Conservation (phyloP, 2,329 filamentous ascomycete genomes). For the Aspergillus sp. region DNA sequence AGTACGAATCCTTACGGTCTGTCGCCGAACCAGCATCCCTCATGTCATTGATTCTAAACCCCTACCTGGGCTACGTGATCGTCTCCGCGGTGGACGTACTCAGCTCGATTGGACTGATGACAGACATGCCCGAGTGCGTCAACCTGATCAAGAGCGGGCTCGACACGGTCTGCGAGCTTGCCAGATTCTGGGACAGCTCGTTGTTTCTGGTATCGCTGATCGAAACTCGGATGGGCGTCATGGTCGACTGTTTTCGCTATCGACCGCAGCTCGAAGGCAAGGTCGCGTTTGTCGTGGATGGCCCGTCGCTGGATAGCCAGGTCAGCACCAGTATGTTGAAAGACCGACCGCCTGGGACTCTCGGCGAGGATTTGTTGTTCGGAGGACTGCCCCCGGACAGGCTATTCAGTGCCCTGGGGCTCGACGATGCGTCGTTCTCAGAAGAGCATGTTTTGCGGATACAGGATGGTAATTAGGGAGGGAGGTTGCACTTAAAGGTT, state of each 20-base stretch:
- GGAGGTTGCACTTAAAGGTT: background rate
- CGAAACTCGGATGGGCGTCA: constrained; percentile 36
- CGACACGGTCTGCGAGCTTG: constrained; percentile 47
- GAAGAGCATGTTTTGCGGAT: constrained; percentile 21
- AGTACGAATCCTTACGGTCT: constrained; percentile 13
- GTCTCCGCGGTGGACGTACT: constrained; percentile 58
- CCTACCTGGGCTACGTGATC: constrained; percentile 54
- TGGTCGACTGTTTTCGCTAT: constrained; percentile 30
- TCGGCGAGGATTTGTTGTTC: constrained; percentile 37
- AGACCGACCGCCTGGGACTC: constrained; percentile 6
- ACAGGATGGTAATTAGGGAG: constrained; percentile 6
- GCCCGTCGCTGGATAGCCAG: constrained; percentile 31
- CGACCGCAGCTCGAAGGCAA: constrained; percentile 25
- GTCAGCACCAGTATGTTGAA: constrained; percentile 19
- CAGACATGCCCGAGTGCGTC: constrained; percentile 44
- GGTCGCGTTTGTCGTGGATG: constrained; percentile 28
- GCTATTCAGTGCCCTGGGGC: constrained; percentile 23
- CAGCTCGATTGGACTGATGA: constrained; percentile 48
- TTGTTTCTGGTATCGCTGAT: constrained; percentile 43
- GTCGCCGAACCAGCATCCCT: constrained; percentile 11
- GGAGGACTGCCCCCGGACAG: constrained; percentile 19
- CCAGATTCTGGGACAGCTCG: constrained; percentile 52
- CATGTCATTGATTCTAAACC: constrained; percentile 43
- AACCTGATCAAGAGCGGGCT: constrained; percentile 46
- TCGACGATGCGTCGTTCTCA: constrained; percentile 15